phyloP scores from a whole-genome alignment of 306 rosid genomes.

The Cicer yamashitae region DNA sequence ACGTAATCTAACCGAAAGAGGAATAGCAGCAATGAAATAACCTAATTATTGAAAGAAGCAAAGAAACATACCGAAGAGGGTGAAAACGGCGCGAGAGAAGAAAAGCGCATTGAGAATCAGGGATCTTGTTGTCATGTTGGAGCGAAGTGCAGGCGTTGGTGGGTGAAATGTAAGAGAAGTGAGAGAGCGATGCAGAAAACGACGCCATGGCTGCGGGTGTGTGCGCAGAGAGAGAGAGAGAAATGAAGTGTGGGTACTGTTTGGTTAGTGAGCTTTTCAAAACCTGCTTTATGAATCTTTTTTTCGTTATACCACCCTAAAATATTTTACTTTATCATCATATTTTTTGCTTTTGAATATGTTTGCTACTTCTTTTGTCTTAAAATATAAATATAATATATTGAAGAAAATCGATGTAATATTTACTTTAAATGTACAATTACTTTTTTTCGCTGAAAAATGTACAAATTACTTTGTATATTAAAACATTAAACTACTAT shows the following conservation, averaged over 20 bases:
- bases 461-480: no score
- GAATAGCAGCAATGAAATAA: not conserved
- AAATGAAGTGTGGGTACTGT: not conserved
- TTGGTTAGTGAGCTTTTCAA: not conserved
- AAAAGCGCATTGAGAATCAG: constrained; percentile 51
- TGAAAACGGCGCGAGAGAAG: constrained; percentile 37
- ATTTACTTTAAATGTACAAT: no score
- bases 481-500: no score
- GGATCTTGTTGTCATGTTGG: constrained; percentile 15
- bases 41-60: not conserved
- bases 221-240: constrained; percentile 5
- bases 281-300: no score
- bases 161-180: constrained; percentile 41
- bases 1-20: not conserved
- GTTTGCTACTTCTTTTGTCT: no score
- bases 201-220: constrained; percentile 53
- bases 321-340: no score
- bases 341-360: no score
- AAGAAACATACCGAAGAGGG: constrained; percentile 46
- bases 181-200: constrained; percentile 46
- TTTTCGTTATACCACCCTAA: no score
- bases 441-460: no score
- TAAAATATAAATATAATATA: no score
- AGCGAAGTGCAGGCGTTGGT: constrained; percentile 9
- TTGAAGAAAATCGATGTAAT: no score